phyloP scores from a whole-genome alignment of 345 rosid species.

The Barbarea vulgaris region DNA sequence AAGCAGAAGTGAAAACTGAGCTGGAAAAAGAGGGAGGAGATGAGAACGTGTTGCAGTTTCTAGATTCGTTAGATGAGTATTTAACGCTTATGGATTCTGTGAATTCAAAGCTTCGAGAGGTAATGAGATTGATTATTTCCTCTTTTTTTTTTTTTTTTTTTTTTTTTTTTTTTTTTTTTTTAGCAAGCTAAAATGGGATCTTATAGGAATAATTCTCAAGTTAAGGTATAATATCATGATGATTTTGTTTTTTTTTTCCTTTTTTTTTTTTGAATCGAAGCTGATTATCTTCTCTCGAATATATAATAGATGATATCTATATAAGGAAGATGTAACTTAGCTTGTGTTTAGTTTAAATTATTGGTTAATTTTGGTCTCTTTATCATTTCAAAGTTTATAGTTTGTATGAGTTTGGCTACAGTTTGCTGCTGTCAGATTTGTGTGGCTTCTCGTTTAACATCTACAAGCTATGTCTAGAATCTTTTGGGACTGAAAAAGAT shows the following conservation, averaged over 20 bases:
- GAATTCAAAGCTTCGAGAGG: slow-evolving; percentile 79
- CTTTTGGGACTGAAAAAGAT: not conserved
- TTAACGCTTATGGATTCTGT: slow-evolving; percentile 59
- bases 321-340: not conserved
- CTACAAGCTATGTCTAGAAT: not conserved
- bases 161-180: not conserved
- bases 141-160: too few species aligned
- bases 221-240: not conserved
- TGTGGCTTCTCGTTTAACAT: slow-evolving; percentile 4
- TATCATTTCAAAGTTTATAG: not conserved
- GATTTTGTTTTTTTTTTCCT: not conserved
- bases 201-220: not conserved
- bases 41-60: slow-evolving; percentile 55
- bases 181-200: not conserved
- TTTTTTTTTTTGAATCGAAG: not conserved
- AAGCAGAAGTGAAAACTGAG: slow-evolving; percentile 7
- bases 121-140: slow-evolving; percentile 2
- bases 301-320: slow-evolving; percentile 2
- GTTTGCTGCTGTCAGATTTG: not conserved
- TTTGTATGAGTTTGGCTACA: not conserved
- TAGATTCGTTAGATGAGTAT: slow-evolving; percentile 80
- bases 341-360: not conserved
- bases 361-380: not conserved
- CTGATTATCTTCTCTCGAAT: not conserved
- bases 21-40: slow-evolving; percentile 31